Evolutionary conservation across 306 rosid genomes (phyloP).

Genomic region (Sphenostylis stenocarpa): DNA sequence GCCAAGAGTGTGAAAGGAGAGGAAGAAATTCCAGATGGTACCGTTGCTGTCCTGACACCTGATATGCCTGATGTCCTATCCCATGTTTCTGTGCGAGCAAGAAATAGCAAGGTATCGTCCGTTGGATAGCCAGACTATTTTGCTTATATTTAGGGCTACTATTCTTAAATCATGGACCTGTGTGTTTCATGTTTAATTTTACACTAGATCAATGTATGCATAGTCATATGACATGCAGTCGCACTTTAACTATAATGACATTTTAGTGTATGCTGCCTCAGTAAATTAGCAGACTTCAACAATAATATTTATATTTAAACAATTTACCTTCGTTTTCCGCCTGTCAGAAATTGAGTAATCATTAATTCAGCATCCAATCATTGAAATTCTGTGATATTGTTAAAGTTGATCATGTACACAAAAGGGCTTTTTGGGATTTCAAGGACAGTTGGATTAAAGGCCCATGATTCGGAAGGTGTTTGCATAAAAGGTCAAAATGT

Average conservation of each 20-base stretch:
- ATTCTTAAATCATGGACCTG: constrained; percentile 7
- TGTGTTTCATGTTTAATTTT: constrained; percentile 24
- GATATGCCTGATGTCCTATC: constrained; percentile 99
- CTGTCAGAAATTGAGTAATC: not conserved
- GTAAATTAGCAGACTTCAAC: constrained; percentile 16
- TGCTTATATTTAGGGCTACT: constrained; percentile 25
- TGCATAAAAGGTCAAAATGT: not conserved
- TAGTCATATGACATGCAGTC: not conserved
- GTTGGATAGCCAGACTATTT: constrained; percentile 14
- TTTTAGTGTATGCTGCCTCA: constrained; percentile 12
- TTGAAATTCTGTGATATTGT: not conserved
- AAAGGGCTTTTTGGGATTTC: not conserved
- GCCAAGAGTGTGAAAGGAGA: constrained; percentile 90
- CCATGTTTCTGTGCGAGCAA: constrained; percentile 99
- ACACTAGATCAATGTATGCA: not conserved
- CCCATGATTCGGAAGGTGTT: not conserved
- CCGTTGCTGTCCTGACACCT: constrained; percentile 96
- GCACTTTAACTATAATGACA: not conserved
- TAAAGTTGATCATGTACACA: not conserved
- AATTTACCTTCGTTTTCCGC: not conserved
- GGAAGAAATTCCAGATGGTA: constrained; percentile 98
- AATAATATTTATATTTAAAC: not conserved
- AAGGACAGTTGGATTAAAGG: not conserved
- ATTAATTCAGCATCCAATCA: not conserved
- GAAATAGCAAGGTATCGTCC: constrained; percentile 81